phyloP scores from a whole-genome alignment of 2,329 filamentous ascomycete genomes.

The Xylaria sp. region DNA sequence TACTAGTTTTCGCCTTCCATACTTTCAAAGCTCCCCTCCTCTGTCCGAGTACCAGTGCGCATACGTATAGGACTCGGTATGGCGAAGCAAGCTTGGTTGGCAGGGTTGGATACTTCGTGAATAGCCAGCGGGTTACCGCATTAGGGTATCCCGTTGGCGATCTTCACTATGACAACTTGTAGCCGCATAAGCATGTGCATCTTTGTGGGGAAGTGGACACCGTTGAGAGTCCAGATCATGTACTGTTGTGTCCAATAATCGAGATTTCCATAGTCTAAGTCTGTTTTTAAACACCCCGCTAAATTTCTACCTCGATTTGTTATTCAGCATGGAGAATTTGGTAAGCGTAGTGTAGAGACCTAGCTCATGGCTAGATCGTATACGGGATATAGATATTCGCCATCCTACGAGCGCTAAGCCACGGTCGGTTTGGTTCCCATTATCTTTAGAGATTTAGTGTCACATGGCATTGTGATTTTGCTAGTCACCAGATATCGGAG shows the following conservation, averaged over 20 bases:
- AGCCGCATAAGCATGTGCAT: slow-evolving; percentile 31
- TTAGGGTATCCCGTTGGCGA: slow-evolving; percentile 30
- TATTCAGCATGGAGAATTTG: slow-evolving; percentile 23
- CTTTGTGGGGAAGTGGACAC: slow-evolving; percentile 36
- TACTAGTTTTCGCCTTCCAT: neutral
- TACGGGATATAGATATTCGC: neutral
- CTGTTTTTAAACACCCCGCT: slow-evolving; percentile 22
- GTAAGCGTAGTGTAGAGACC: neutral
- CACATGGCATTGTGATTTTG: slow-evolving; percentile 27
- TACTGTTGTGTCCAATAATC: slow-evolving; percentile 25
- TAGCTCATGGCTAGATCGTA: neutral
- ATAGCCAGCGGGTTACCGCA: slow-evolving; percentile 30
- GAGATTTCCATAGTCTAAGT: slow-evolving; percentile 19
- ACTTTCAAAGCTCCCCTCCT: neutral
- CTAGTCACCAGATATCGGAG: slow-evolving; percentile 14
- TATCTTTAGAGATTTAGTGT: slow-evolving; percentile 8
- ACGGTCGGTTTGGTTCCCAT: neutral
- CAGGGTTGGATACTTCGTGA: slow-evolving; percentile 10
- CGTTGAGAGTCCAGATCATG: slow-evolving; percentile 27
- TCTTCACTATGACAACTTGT: slow-evolving; percentile 28
- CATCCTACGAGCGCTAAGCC: slow-evolving; percentile 8
- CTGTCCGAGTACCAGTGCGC: slow-evolving; percentile 10
- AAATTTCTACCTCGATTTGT: slow-evolving; percentile 5
- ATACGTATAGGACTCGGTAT: slow-evolving; percentile 6
- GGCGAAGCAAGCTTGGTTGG: slow-evolving; percentile 18